Conservation (phyloP, 163 green algal species). For the Coccomyxa subellipsoidea region DNA sequence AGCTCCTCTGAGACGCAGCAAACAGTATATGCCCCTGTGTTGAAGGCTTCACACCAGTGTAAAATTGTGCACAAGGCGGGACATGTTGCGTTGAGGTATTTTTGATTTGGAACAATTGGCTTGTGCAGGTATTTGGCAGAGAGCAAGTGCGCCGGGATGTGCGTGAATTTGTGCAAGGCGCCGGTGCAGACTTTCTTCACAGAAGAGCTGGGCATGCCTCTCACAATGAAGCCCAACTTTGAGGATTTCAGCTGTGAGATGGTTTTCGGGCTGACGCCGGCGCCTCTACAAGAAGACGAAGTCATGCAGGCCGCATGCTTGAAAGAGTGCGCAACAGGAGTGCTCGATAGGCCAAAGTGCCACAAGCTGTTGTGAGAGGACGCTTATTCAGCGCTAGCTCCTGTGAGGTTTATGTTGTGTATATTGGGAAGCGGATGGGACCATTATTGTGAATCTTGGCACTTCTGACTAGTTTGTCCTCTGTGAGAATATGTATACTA, state of each 20-base stretch:
- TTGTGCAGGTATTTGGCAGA: slow-evolving; percentile 59
- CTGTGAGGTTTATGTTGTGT: too few relatives aligned
- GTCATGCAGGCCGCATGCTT: slow-evolving; percentile 64
- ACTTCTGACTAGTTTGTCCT: too few relatives aligned
- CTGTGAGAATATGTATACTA: too few relatives aligned
- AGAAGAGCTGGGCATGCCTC: slow-evolving; percentile 87
- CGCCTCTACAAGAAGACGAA: slow-evolving; percentile 67
- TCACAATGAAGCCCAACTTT: slow-evolving; percentile 73
- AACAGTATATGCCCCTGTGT: too few relatives aligned
- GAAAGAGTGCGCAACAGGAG: slow-evolving; percentile 24
- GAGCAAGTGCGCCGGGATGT: slow-evolving; percentile 77
- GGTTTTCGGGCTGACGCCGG: slow-evolving; percentile 84
- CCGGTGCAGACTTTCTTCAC: slow-evolving; percentile 83
- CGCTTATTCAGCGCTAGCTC: too few relatives aligned
- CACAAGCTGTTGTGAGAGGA: slow-evolving; percentile 38
- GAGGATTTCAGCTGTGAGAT: slow-evolving; percentile 83
- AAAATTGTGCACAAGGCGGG: too few relatives aligned
- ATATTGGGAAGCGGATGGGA: too few relatives aligned
- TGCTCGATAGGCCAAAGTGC: slow-evolving; percentile 2
- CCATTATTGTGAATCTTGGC: too few relatives aligned
- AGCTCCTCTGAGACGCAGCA: too few relatives aligned
- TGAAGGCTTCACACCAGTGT: too few relatives aligned
- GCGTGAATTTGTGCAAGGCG: slow-evolving; percentile 82
- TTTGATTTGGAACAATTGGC: neutral
- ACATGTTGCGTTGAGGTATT: too few relatives aligned